phyloP scores from a whole-genome alignment of 495 filamentous ascomycete species.

The Clohesyomyces aquaticus region DNA sequence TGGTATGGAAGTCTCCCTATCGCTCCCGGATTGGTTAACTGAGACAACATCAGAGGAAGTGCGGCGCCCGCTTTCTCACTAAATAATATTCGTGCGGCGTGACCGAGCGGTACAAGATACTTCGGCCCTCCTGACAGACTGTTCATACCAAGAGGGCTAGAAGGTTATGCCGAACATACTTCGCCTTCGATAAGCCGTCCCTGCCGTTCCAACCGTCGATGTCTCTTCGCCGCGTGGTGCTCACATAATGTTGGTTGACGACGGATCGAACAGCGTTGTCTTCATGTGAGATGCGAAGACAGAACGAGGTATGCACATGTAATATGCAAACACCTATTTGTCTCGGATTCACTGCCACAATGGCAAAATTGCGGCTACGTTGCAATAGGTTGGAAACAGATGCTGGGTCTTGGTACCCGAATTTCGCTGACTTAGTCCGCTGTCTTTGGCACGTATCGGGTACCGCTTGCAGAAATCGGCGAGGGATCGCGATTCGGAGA shows the following conservation, averaged over 20 bases:
- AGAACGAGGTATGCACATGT: too few species aligned
- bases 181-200: background rate
- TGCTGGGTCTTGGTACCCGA: too few species aligned
- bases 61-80: constrained; percentile 38
- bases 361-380: too few species aligned
- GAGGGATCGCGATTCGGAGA: constrained; percentile 33
- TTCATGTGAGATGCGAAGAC: constrained; percentile 24
- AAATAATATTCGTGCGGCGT: constrained; percentile 35
- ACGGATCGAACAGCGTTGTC: background rate
- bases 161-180: background rate
- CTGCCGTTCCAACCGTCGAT: background rate
- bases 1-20: constrained; percentile 23
- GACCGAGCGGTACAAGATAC: constrained; percentile 32
- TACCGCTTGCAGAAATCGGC: constrained; percentile 32
- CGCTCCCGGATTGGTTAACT: background rate
- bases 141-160: background rate
- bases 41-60: constrained; percentile 33
- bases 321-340: too few species aligned
- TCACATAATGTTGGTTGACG: background rate
- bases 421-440: too few species aligned
- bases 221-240: constrained; percentile 1
- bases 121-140: constrained; percentile 2
- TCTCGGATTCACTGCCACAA: too few species aligned
- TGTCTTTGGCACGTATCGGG: too few species aligned
- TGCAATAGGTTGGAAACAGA: too few species aligned